Base-by-base conservation (phyloP, 2,329 filamentous ascomycete genomes). In the Aureobasidium mangrovei region DNA sequence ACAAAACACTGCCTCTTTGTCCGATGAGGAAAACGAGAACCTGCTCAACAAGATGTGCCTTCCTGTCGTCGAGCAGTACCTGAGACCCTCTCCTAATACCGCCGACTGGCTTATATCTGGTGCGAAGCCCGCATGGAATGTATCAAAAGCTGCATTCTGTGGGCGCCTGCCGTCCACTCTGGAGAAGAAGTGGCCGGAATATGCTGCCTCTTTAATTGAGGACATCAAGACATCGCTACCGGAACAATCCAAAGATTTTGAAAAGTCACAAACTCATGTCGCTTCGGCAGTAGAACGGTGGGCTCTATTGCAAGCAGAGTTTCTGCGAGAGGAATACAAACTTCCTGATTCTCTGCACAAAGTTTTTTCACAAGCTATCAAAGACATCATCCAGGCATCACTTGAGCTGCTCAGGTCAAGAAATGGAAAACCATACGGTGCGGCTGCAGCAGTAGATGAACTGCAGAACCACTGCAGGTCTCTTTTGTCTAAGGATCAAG, bases 181-280 rank as follows among this genome's bases (percentile, higher is more conserved):
- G 0, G 66, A 73, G 12, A 54, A 55, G 3, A 74, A 84, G 59
- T 93, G 88, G 87, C 67, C 73, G 2, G 72, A 72, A 1, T 69
- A 89, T n/a, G 79, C 81, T 0, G 71, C 79, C 1, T 67, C 75
- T 0, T 70, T 95, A n/a, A 74, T 84, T 28, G 74, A 81, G 32
- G 77, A 79, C 36, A 82, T 95, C 55, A 83, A 83, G 53, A 80
- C 81, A 4, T 94, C 89, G 0, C 77, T 88, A 4, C 89, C 91
- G 0, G 89, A 91, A 64, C 83, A 91, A 54, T 90, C 89, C 0
- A 85, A 85, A 58, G 86, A 89, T 18, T 87, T 87, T 60, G 77
- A 80, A 28, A 76, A 77, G 40, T 94, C 88, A 0, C 89, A 95
- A 65, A 77, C 81, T 48, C 74, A 75, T 39, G 76, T 95, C 28